phyloP scores from a whole-genome alignment of 331 rosid genomes.

The Stylosanthes scabra region DNA sequence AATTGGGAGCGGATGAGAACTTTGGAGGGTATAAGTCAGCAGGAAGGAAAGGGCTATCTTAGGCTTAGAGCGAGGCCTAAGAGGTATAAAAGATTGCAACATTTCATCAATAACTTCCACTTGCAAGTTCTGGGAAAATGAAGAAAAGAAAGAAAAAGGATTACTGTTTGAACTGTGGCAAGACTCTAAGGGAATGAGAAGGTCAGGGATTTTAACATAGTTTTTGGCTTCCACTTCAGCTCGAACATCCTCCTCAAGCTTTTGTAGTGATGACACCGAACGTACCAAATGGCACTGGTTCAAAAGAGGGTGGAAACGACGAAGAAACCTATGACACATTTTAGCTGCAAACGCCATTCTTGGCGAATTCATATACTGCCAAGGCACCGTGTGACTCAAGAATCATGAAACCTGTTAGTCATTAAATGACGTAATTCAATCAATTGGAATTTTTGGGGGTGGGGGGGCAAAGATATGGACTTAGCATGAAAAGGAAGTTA shows the following conservation, averaged over 20 bases:
- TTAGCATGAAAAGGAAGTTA: slow-evolving; percentile 1
- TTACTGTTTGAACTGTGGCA: slow-evolving; percentile 68
- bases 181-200: slow-evolving; percentile 51
- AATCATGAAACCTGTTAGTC: slow-evolving; percentile 37
- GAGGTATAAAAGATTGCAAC: slow-evolving; percentile 68
- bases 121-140: slow-evolving; percentile 52
- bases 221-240: slow-evolving; percentile 63
- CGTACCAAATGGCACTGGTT: slow-evolving; percentile 41
- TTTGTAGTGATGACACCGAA: slow-evolving; percentile 45
- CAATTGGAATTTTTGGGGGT: not conserved
- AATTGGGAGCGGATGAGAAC: slow-evolving; percentile 65
- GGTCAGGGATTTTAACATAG: slow-evolving; percentile 67
- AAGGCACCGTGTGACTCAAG: slow-evolving; percentile 27
- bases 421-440: not conserved
- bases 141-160: slow-evolving; percentile 77
- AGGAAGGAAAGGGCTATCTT: slow-evolving; percentile 59
- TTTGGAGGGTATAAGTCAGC: slow-evolving; percentile 65
- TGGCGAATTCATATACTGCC: slow-evolving; percentile 16
- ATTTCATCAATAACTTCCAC: slow-evolving; percentile 75
- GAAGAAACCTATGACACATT: slow-evolving; percentile 40
- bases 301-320: slow-evolving; percentile 33
- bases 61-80: slow-evolving; percentile 70
- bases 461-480: not conserved
- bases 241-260: slow-evolving; percentile 56
- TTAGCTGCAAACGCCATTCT: slow-evolving; percentile 44